A percentile compares a stretch with the other conserved stretches of the same genome.
Evolutionary conservation across 441 rosid species (phyloP).

Genomic region (Sinapis alba): DNA sequence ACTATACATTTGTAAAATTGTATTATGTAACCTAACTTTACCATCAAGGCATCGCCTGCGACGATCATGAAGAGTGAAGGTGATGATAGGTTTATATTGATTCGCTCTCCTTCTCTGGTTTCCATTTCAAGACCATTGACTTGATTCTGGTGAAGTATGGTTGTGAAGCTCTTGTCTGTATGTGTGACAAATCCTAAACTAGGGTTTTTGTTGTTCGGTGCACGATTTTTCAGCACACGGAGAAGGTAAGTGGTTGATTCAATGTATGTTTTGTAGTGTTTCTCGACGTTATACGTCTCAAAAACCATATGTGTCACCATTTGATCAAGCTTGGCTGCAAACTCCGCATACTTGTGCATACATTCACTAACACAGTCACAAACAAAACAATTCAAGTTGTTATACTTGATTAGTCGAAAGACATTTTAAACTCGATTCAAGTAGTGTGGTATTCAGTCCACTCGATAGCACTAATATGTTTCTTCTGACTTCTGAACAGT

Average conservation of each 20-base stretch:
- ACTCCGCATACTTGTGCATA: conserved; percentile 45
- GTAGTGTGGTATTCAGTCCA: no score
- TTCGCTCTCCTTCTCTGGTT: conserved; percentile 50
- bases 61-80: conserved; percentile 50
- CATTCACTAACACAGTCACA: conserved; percentile 42
- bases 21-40: not conserved
- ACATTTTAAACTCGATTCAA: no score
- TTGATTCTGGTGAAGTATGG: conserved; percentile 58
- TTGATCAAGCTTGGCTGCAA: conserved; percentile 56
- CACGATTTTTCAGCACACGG: conserved; percentile 54
- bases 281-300: conserved; percentile 54
- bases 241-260: conserved; percentile 65
- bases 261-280: conserved; percentile 43
- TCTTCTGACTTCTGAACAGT: no score
- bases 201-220: conserved; percentile 37
- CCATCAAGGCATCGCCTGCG: conserved; percentile 60
- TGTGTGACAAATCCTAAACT: conserved; percentile 52
- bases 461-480: no score
- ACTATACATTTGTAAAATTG: not conserved
- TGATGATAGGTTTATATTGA: conserved; percentile 48
- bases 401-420: no score
- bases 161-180: conserved; percentile 73
- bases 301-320: conserved; percentile 65
- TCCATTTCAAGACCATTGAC: conserved; percentile 52
- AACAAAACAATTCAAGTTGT: not conserved